These are phyloP conservation scores for Microbotryomycetes sp. DNA, from an alignment of 1,284 basidiomycete species.

Conservation along the genomic window DNA sequence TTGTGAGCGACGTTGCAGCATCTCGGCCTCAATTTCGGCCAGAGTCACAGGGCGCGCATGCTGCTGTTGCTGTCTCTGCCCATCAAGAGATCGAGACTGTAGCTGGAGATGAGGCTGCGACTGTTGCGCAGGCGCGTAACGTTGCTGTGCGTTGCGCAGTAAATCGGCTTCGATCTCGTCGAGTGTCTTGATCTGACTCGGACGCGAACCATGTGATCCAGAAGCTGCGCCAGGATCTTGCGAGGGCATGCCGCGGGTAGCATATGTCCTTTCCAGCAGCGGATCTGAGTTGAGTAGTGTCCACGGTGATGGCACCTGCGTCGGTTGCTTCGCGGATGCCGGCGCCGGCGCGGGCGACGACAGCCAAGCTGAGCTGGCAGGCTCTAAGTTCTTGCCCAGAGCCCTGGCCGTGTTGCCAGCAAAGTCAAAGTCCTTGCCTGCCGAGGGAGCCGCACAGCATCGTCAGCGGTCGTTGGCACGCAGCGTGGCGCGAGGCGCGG, in stretches of 20 bases:
- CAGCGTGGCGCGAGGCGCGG: neutral
- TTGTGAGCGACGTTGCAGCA: constrained; percentile 44
- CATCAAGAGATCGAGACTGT: no score
- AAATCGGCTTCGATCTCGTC: constrained; percentile 44
- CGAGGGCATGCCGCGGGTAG: no score
- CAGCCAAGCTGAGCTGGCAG: neutral
- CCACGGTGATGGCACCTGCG: constrained; percentile 19
- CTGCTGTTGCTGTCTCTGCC: no score
- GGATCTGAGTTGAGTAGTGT: constrained; percentile 33
- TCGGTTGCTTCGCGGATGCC: neutral
- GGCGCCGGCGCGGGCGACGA: neutral
- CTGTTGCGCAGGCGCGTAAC: constrained; percentile 45
- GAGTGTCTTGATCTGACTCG: constrained; percentile 34
- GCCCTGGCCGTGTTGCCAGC: constrained; percentile 41
- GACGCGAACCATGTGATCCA: constrained; percentile 1
- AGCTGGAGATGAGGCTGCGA: constrained; percentile 3
- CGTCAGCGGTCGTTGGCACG: neutral
- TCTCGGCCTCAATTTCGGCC: constrained; percentile 90
- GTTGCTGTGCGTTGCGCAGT: constrained; percentile 27
- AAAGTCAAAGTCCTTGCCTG: constrained; percentile 93
- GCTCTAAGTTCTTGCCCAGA: constrained; percentile 34
- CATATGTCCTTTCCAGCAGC: no score
- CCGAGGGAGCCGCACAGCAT: neutral
- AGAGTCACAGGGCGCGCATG: constrained; percentile 68
- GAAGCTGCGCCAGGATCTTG: no score